Evolutionary conservation across 2,329 filamentous ascomycete species (phyloP), one percentile per base, ranked within the genome.

Genomic region (Phyllosticta citrichinensis): DNA sequence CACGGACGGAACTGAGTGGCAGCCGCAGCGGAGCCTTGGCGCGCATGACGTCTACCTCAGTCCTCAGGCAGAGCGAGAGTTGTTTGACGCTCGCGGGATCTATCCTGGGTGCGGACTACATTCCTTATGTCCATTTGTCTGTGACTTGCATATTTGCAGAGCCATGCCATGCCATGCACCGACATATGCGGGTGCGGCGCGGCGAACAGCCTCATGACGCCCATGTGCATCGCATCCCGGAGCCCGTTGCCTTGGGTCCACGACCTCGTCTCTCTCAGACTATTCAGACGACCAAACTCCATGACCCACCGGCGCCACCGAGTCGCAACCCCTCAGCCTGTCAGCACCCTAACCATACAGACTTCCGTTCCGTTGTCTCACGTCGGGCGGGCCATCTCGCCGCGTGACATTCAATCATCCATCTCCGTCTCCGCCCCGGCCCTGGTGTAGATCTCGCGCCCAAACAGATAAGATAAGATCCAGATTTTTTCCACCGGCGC

Each of bases 401-500:
- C 40, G 40, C 40, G 40, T 24, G 52, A n/a, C 17, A 19, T 24
- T 27, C 3, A 19, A 22, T 24, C 51, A 24, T 52, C 51, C n/a
- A 20, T 20, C 17, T 24, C 51, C n/a, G 51, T 27, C 12, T 20
- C 52, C 54, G 22, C 20, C 19, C 55, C 52, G n/a, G 24, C 27
- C 55, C 52, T 24, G 24, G 22, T 60, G 58, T 54, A 60, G 58
- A 60, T 60, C 58, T 53, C 53, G 53, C 33, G 58, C 50, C 40
- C 1, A 3, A 3, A n/a, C 40, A 47, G 40, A 47, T 47, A 47
- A 47, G 40, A 47, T 47, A 47, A 47, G 51, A 56, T 61, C 59
- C n/a, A 53, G 59, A 61, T 56, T 56, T 61, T 61, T 61, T 60
- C 58, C 35, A 60, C 30, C 58, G 40, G 35, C 40, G 40, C 40